Base-by-base conservation (phyloP, 257 asterid genomes). In the Primulina eburnea region DNA sequence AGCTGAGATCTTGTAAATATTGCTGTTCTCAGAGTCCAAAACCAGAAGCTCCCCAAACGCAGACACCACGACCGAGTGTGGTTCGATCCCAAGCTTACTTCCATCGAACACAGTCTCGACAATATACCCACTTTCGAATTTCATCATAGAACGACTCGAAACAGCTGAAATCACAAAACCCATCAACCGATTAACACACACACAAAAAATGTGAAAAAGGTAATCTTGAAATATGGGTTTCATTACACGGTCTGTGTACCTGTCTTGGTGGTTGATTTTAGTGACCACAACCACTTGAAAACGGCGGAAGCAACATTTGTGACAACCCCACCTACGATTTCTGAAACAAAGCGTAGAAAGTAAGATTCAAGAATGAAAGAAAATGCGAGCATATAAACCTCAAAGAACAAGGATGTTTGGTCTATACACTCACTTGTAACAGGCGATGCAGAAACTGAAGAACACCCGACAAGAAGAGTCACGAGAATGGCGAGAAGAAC, bases 21-120 rank as follows among this genome's bases (percentile, higher is more conserved):
- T 93, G 85, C 97, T 90, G 38, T 87, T 90, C 12, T 81, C 89
- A 37, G 95, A 89, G 72, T 93, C 99, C 73, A 90, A 72, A 65
- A 93, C 74, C 33, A 93, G 77, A 74, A 93, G 60, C 66, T 93
- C 96, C 40, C 96, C 98, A 53, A 78, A 79, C 5, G 87, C 80
- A 20, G 95, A 89, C 73, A 86, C 87, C 71, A 84, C 89, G 28
- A 87, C 90, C 1, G 94, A 75, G 76, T 84, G 61, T 2, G 99
- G 97, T 34, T 87, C 97, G 75, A 94, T 89, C 29, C 97, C 99
- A 55, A 78, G 84, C 80, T 94, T 94, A 71, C 93, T 94, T 58
- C 99, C 99, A 77, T 94, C 99, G 69, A 94, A 94, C 72, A 94
- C 97, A 7, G 99, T 94, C 84, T 91, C 99, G 35, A 94, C 97